A percentile compares a stretch with the other conserved stretches of the same genome.
These are phyloP conservation scores for Wickerhamiella musiphila DNA, from an alignment of 805 yeast genomes.

Conservation along the genomic window DNA sequence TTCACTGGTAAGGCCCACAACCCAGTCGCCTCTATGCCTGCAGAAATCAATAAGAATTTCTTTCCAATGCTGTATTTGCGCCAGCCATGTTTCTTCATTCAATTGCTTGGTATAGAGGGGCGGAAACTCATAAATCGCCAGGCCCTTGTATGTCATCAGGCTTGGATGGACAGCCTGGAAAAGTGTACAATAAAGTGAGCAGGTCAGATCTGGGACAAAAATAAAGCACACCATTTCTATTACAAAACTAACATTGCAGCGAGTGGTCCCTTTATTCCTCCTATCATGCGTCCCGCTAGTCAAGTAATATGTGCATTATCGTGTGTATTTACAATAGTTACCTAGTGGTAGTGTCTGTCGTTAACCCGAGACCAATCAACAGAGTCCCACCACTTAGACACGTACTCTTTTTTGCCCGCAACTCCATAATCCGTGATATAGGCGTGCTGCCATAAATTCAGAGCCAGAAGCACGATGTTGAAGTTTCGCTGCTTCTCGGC, in stretches of 20 bases:
- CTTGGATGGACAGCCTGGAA: too few relatives aligned
- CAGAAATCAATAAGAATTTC: slow-evolving; percentile 46
- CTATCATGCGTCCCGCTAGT: too few relatives aligned
- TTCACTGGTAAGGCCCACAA: slow-evolving; percentile 21
- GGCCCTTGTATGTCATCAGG: slow-evolving; percentile 21
- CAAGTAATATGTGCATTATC: too few relatives aligned
- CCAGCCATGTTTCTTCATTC: slow-evolving; percentile 55
- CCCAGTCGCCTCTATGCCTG: slow-evolving; percentile 37
- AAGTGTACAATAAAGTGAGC: too few relatives aligned
- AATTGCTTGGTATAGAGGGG: slow-evolving; percentile 87
- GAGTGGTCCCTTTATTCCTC: too few relatives aligned
- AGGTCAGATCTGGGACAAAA: too few relatives aligned
- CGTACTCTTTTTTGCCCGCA: slow-evolving; percentile 48
- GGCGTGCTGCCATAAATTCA: slow-evolving; percentile 84
- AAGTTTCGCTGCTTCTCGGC: slow-evolving; percentile 15
- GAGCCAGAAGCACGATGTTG: slow-evolving; percentile 50
- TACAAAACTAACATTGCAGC: too few relatives aligned
- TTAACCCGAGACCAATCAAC: slow-evolving; percentile 54
- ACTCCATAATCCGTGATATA: slow-evolving; percentile 73
- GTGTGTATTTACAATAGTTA: too few relatives aligned
- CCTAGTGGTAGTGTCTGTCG: slow-evolving; percentile 11
- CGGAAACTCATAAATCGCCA: slow-evolving; percentile 57
- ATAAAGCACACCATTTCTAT: too few relatives aligned
- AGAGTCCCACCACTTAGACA: slow-evolving; percentile 58
- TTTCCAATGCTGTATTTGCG: slow-evolving; percentile 70